Percentiles rank a stretch among this genome's conserved stretches.
These are phyloP conservation scores for Taphrina sp. DNA, from an alignment of 1,139 yeast genomes.

Conservation along the genomic window DNA sequence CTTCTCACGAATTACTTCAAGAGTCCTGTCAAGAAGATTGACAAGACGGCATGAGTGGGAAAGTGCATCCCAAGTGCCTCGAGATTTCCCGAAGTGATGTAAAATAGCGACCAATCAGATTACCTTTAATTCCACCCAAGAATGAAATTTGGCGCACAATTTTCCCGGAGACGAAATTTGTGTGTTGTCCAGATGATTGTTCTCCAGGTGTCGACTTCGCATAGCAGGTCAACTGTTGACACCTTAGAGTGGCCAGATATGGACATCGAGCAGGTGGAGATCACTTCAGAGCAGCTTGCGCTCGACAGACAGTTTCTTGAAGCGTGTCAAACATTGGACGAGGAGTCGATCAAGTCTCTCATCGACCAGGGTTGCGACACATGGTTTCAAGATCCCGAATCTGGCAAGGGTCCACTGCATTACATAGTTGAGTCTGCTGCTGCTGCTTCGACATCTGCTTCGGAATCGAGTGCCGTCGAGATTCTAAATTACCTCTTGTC, in stretches of 20 bases:
- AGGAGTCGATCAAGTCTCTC: slow-evolving; percentile 8
- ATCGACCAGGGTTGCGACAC: slow-evolving; percentile 29
- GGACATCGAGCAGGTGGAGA: slow-evolving; percentile 18
- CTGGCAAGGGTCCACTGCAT: slow-evolving; percentile 33
- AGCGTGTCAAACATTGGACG: slow-evolving; percentile 24
- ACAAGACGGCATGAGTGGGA: no score
- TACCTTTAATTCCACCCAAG: no score
- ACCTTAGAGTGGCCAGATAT: no score
- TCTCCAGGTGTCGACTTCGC: no score
- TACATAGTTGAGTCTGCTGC: slow-evolving; percentile 8
- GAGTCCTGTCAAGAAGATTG: slow-evolving; percentile 13
- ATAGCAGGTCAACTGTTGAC: no score
- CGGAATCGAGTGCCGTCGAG: slow-evolving; percentile 1
- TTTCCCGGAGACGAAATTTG: no score
- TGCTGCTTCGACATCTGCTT: neutral
- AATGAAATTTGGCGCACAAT: no score
- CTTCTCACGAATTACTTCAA: slow-evolving; percentile 26
- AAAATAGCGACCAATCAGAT: no score
- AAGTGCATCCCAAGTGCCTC: no score
- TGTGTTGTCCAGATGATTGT: no score
- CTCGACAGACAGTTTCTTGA: slow-evolving; percentile 15
- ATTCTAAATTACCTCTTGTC: slow-evolving; percentile 3
- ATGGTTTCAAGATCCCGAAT: slow-evolving; percentile 29
- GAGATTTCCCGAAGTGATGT: no score
- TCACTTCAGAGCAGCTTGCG: slow-evolving; percentile 22